Evolutionary conservation across 352 stramenopile genomes (phyloP).

Genomic region (Pythium grandisporangium): DNA sequence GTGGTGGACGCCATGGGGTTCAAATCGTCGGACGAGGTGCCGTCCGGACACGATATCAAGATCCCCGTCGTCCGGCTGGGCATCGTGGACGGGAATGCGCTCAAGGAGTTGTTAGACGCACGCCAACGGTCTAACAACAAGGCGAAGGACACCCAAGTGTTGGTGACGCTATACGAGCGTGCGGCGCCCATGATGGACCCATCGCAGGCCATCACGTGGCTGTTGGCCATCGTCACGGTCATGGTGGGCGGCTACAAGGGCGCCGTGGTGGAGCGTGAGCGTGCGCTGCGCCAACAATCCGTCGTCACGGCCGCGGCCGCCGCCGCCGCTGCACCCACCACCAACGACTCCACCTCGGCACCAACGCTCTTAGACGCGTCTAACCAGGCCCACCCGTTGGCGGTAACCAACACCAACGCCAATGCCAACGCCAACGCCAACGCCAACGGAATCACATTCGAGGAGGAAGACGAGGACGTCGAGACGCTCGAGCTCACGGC

Average conservation of each 20-base stretch:
- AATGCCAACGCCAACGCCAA: neutral
- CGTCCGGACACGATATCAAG: slow-evolving; percentile 27
- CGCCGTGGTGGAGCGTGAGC: slow-evolving; percentile 50
- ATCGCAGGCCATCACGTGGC: slow-evolving; percentile 65
- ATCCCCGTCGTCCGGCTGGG: slow-evolving; percentile 64
- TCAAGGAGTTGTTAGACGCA: slow-evolving; percentile 34
- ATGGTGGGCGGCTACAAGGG: slow-evolving; percentile 67
- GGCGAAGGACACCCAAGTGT: slow-evolving; percentile 15
- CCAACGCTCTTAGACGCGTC: neutral
- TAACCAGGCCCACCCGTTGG: neutral
- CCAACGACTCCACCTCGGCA: neutral
- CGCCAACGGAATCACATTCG: neutral
- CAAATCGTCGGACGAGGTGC: slow-evolving; percentile 18
- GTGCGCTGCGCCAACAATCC: slow-evolving; percentile 27
- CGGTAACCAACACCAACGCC: neutral
- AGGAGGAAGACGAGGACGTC: slow-evolving; percentile 38
- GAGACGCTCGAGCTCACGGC: slow-evolving; percentile 84
- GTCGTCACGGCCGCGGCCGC: neutral
- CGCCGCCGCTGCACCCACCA: neutral
- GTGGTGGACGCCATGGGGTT: slow-evolving; percentile 70
- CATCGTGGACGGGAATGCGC: slow-evolving; percentile 42
- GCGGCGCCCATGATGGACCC: slow-evolving; percentile 46
- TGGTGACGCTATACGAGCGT: slow-evolving; percentile 59
- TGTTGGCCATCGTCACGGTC: slow-evolving; percentile 65
- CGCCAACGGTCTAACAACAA: no score